Conservation (phyloP, 164 flowering plant genomes). For the Vitis rotundifolia region DNA sequence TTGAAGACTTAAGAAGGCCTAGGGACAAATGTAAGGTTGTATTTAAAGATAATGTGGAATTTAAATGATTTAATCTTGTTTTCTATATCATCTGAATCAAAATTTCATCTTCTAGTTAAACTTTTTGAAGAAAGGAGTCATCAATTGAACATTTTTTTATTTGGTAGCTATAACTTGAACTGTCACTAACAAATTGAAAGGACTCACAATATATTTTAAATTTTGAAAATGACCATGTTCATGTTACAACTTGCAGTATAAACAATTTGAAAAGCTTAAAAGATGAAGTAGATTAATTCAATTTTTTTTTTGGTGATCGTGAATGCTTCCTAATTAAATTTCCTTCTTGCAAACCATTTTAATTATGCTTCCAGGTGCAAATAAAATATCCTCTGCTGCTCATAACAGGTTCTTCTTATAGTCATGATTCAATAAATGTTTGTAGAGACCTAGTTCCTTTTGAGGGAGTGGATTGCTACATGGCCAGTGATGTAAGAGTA, state of each 20-base stretch:
- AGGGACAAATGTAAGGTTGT: no score
- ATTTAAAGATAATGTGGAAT: background rate
- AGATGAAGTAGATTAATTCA: background rate
- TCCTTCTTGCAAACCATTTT: background rate
- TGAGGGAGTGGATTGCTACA: constrained; percentile 13
- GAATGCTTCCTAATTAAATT: background rate
- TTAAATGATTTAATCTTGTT: background rate
- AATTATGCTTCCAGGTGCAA: constrained; percentile 6
- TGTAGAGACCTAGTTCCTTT: constrained; percentile 21
- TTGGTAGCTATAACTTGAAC: no score
- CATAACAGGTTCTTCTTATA: constrained; percentile 20
- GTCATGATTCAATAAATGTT: constrained; percentile 6
- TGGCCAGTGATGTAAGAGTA: constrained; percentile 10
- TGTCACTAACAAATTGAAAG: no score
- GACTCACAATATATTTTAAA: background rate
- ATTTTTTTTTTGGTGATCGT: background rate
- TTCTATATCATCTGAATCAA: background rate
- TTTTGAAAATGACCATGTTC: background rate
- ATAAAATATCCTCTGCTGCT: background rate
- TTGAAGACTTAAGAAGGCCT: no score
- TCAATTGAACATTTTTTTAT: background rate
- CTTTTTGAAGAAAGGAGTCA: background rate
- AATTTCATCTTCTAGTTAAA: background rate
- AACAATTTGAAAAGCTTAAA: background rate
- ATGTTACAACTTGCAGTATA: background rate